These are phyloP conservation scores for Citrus unshiu DNA, from an alignment of 345 rosid species.

Conservation along the genomic window DNA sequence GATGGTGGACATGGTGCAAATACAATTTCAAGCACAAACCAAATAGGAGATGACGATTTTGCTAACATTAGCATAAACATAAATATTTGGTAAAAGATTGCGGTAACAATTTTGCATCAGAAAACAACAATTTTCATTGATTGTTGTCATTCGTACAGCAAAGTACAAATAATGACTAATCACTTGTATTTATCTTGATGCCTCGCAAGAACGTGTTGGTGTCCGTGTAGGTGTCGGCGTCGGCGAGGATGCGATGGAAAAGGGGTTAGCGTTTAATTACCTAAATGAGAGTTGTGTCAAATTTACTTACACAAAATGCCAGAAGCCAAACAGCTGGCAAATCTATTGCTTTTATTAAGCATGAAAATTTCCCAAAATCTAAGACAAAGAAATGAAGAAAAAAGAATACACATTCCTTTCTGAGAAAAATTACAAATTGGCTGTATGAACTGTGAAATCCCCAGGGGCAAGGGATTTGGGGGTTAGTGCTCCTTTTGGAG, in stretches of 20 bases:
- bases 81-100: no score
- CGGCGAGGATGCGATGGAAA: background rate
- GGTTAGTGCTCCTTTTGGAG: slow-evolving; percentile 53
- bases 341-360: slow-evolving; percentile 22
- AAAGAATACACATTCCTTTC: slow-evolving; percentile 8
- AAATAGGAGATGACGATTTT: no score
- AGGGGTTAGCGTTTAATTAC: background rate
- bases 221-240: no score
- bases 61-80: no score
- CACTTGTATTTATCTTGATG: no score
- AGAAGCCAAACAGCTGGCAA: slow-evolving; percentile 14
- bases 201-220: no score
- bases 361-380: background rate
- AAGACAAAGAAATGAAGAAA: background rate
- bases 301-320: slow-evolving; percentile 25
- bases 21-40: no score
- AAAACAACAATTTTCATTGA: no score
- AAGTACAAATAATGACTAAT: no score
- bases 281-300: background rate
- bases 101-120: no score
- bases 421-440: slow-evolving; percentile 26
- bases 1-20: no score
- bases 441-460: slow-evolving; percentile 25
- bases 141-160: no score
- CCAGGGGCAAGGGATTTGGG: slow-evolving; percentile 7